A percentile compares a stretch with the other conserved stretches of the same genome.
These are phyloP conservation scores for Trametes cingulata DNA, from an alignment of 768 basidiomycete genomes.

Conservation along the genomic window DNA sequence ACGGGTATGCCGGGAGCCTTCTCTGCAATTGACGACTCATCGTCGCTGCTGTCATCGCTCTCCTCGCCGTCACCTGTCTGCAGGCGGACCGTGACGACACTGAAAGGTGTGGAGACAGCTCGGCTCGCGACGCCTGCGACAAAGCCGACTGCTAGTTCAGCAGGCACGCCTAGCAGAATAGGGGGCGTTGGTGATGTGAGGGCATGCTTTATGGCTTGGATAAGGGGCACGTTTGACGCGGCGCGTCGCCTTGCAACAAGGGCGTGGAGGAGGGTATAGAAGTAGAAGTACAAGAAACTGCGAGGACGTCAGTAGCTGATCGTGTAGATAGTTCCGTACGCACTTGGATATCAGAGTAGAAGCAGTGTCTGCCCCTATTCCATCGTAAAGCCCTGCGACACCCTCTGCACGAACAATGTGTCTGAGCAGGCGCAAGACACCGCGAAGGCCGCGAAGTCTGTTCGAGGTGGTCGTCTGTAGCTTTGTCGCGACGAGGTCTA, in stretches of 20 bases:
- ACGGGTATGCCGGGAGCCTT: neutral
- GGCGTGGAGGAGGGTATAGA: slow-evolving; percentile 52
- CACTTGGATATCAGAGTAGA: slow-evolving; percentile 58
- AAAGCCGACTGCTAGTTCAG: slow-evolving; percentile 58
- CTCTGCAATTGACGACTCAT: slow-evolving; percentile 23
- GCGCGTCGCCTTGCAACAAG: slow-evolving; percentile 38
- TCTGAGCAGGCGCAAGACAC: slow-evolving; percentile 35
- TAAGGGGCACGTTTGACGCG: neutral
- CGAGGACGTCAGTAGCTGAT: neutral
- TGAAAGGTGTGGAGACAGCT: slow-evolving; percentile 55
- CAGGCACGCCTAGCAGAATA: slow-evolving; percentile 35
- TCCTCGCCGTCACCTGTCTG: slow-evolving; percentile 43
- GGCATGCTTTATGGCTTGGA: slow-evolving; percentile 2
- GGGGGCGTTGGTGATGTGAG: slow-evolving; percentile 17
- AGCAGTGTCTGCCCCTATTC: slow-evolving; percentile 51
- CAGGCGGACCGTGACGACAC: slow-evolving; percentile 54
- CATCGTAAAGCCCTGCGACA: slow-evolving; percentile 49
- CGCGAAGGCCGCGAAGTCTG: slow-evolving; percentile 32
- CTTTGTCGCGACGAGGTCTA: slow-evolving; percentile 58
- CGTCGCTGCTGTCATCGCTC: slow-evolving; percentile 15
- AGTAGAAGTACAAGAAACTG: slow-evolving; percentile 63
- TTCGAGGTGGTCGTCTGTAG: slow-evolving; percentile 34
- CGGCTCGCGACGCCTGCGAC: slow-evolving; percentile 57
- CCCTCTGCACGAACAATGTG: slow-evolving; percentile 44
- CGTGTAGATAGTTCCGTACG: slow-evolving; percentile 10